Conservation (phyloP, 1,284 basidiomycete genomes). For the Apiotrichum laibachii region DNA sequence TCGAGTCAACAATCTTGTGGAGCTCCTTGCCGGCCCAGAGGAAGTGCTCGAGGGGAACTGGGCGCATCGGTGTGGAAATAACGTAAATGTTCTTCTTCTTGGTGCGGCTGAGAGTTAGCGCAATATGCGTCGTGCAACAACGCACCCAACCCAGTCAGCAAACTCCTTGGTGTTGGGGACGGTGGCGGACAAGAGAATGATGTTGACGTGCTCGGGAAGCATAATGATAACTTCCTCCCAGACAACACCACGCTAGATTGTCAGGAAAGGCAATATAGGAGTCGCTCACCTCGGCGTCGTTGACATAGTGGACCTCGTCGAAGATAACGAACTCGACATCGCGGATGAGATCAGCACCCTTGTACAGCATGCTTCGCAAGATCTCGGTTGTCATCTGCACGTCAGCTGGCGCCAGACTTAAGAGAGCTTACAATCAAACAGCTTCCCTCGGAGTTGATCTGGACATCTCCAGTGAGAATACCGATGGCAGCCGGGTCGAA, state of each 20-base stretch:
- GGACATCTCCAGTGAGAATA: slow-evolving; percentile 97
- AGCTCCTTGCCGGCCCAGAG: slow-evolving; percentile 88
- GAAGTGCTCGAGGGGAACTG: slow-evolving; percentile 96
- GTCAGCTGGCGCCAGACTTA: background rate
- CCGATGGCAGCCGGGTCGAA: slow-evolving; percentile 91
- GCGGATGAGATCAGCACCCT: slow-evolving; percentile 95
- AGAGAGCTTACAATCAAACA: slow-evolving; percentile 69
- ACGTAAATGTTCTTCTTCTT: slow-evolving; percentile 99
- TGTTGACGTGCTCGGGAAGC: slow-evolving; percentile 94
- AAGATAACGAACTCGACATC: slow-evolving; percentile 99
- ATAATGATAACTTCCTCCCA: slow-evolving; percentile 99
- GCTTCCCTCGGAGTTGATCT: slow-evolving; percentile 97
- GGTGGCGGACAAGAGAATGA: slow-evolving; percentile 94
- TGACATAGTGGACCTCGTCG: slow-evolving; percentile 99
- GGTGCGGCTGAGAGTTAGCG: slow-evolving; percentile 65
- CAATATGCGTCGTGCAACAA: slow-evolving; percentile 15
- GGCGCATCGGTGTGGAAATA: slow-evolving; percentile 92
- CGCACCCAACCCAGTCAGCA: slow-evolving; percentile 97
- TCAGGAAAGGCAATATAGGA: slow-evolving; percentile 5
- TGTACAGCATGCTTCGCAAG: slow-evolving; percentile 95
- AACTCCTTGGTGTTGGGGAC: slow-evolving; percentile 99
- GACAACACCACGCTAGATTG: slow-evolving; percentile 85
- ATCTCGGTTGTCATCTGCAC: slow-evolving; percentile 93
- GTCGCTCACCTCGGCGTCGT: slow-evolving; percentile 83
- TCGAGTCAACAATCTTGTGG: slow-evolving; percentile 87